A percentile compares a stretch with the other conserved stretches of the same genome.
Conservation (phyloP, 179 eudicot species). For the Gypsophila paniculata region DNA sequence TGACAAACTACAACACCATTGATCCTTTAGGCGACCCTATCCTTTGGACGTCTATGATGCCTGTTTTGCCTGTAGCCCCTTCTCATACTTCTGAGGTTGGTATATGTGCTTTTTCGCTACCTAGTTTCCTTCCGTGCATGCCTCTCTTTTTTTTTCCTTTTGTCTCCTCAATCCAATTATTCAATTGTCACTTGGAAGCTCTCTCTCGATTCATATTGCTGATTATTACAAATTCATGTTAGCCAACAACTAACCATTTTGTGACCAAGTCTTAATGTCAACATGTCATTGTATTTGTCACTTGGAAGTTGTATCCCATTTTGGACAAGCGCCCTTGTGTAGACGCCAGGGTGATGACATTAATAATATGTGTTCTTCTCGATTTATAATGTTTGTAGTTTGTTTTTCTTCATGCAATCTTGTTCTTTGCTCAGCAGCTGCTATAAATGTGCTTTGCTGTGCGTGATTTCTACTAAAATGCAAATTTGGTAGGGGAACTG, state of each 20-base stretch:
- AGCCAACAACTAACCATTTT: not conserved
- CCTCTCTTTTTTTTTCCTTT: too few relatives aligned
- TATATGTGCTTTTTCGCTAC: slow-evolving; percentile 15
- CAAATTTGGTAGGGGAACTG: not conserved
- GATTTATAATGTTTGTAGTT: not conserved
- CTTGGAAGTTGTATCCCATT: not conserved
- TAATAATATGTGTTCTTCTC: too few relatives aligned
- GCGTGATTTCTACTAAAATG: slow-evolving; percentile 1
- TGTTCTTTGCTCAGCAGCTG: not conserved
- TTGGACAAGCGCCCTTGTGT: not conserved
- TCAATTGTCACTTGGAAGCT: not conserved
- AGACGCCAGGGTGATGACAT: not conserved
- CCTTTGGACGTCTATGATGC: slow-evolving; percentile 79
- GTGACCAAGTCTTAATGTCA: too few relatives aligned
- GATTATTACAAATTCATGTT: not conserved
- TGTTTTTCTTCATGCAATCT: not conserved
- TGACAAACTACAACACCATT: slow-evolving; percentile 62
- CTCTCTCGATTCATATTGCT: not conserved
- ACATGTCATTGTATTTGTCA: too few relatives aligned
- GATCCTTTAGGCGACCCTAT: slow-evolving; percentile 74
- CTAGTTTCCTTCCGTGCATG: not conserved
- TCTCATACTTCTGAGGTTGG: slow-evolving; percentile 64
- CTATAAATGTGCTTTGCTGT: not conserved
- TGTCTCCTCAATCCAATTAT: not conserved
- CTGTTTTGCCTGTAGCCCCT: slow-evolving; percentile 62